Conservation (phyloP, 495 filamentous ascomycete species). For the Xylaria curta region DNA sequence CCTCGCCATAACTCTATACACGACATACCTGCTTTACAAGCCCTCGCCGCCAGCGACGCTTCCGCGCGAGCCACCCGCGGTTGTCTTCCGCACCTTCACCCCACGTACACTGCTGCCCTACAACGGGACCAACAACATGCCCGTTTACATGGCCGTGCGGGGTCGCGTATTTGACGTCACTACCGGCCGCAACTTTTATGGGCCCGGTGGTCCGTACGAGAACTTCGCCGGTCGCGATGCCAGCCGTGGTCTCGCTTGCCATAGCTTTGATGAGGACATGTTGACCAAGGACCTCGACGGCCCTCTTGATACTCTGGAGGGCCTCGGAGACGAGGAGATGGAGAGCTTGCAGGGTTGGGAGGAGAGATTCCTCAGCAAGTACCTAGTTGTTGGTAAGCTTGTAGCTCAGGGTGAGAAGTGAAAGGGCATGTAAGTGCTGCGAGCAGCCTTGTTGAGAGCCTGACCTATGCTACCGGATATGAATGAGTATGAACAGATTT, state of each 20-base stretch:
- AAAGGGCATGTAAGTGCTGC: not conserved
- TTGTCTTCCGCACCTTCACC: conserved; percentile 91
- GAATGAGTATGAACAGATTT: not conserved
- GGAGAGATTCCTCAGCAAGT: conserved; percentile 91
- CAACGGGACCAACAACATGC: conserved; percentile 76
- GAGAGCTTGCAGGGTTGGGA: conserved; percentile 90
- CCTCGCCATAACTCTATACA: conserved; percentile 69
- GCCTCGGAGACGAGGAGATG: conserved; percentile 76
- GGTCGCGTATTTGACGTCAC: conserved; percentile 88
- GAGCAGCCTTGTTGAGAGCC: not conserved
- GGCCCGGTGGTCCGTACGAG: conserved; percentile 88
- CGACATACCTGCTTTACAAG: conserved; percentile 72
- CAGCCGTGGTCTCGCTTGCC: conserved; percentile 85
- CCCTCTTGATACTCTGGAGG: conserved; percentile 81
- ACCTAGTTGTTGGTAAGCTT: conserved; percentile 89
- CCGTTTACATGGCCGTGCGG: conserved; percentile 85
- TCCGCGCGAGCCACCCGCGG: conserved; percentile 71
- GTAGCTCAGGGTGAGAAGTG: conserved; percentile 59
- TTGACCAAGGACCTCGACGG: conserved; percentile 89
- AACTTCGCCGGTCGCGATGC: conserved; percentile 97
- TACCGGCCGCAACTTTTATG: conserved; percentile 87
- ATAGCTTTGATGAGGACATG: conserved; percentile 97
- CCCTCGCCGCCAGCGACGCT: conserved; percentile 60
- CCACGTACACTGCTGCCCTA: conserved; percentile 84
- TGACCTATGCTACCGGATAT: not conserved